Percentiles rank a stretch among this genome's conserved stretches.
phyloP scores from a whole-genome alignment of 148 eudicot species.

The Camellia sinensis region DNA sequence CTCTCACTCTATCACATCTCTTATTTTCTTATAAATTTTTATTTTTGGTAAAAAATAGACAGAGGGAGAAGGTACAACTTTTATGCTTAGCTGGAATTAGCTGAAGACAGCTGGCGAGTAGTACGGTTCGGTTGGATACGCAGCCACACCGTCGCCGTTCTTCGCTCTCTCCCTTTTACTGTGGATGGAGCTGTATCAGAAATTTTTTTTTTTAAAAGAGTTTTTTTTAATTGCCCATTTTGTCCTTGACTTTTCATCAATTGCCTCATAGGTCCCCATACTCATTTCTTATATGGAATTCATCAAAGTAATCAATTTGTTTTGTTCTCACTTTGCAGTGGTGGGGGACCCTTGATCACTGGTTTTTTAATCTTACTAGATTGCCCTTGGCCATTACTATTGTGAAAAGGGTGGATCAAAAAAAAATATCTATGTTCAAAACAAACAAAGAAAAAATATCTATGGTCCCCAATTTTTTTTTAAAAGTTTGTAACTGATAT shows the following conservation, averaged over 20 bases:
- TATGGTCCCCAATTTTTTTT: neutral
- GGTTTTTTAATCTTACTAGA: neutral
- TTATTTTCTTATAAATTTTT: neutral
- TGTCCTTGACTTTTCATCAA: neutral
- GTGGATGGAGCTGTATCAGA: too few species aligned
- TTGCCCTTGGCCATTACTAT: neutral
- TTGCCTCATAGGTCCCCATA: neutral
- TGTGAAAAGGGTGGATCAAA: neutral
- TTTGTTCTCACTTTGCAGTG: neutral
- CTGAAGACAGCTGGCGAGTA: constrained; percentile 41
- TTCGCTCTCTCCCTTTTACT: neutral
- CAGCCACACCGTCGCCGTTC: constrained; percentile 52
- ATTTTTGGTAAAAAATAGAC: neutral
- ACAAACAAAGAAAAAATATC: too few species aligned
- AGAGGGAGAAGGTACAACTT: neutral
- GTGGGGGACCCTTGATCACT: neutral
- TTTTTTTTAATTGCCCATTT: too few species aligned
- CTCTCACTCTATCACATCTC: too few species aligned
- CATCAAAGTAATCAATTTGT: neutral
- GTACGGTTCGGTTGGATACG: constrained; percentile 36
- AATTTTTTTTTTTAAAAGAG: too few species aligned
- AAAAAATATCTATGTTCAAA: too few species aligned
- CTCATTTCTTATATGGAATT: neutral
- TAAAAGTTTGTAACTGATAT: too few species aligned
- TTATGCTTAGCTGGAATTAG: constrained; percentile 40